Percentiles rank a stretch among this genome's conserved stretches.
phyloP scores from a whole-genome alignment of 2,329 filamentous ascomycete genomes.

The Fusarium foetens region DNA sequence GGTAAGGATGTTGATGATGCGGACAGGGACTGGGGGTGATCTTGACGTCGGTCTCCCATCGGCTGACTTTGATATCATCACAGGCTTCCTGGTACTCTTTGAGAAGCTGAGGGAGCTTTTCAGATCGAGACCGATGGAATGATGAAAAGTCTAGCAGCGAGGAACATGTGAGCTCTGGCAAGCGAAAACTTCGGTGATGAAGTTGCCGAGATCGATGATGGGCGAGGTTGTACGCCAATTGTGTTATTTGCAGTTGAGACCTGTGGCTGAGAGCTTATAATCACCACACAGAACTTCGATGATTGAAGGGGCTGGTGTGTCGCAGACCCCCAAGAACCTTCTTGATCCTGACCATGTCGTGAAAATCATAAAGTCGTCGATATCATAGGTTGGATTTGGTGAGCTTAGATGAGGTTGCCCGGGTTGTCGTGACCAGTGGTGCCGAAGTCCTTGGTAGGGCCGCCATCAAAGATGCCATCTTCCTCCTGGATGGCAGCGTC shows the following conservation, averaged over 20 bases:
- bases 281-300: background rate
- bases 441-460: too few species aligned
- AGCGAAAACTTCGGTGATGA: background rate
- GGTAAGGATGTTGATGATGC: background rate
- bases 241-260: background rate
- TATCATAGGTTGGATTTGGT: too few species aligned
- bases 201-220: background rate
- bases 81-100: conserved; percentile 61
- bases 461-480: background rate
- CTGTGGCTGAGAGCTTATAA: background rate
- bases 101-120: conserved; percentile 61
- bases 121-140: too few species aligned
- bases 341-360: background rate
- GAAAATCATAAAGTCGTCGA: background rate
- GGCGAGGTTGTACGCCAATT: background rate
- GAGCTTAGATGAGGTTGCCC: too few species aligned
- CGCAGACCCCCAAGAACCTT: background rate
- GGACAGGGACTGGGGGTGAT: conserved; percentile 22
- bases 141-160: too few species aligned
- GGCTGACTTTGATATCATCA: conserved; percentile 64
- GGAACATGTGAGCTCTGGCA: background rate
- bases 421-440: too few species aligned
- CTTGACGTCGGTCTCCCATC: conserved; percentile 66
- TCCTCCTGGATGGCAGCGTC: too few species aligned
- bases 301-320: background rate